Evolutionary conservation across 2,329 filamentous ascomycete genomes (phyloP), one percentile per base, ranked within the genome.

Genomic region (Emericellopsis cladophorae): DNA sequence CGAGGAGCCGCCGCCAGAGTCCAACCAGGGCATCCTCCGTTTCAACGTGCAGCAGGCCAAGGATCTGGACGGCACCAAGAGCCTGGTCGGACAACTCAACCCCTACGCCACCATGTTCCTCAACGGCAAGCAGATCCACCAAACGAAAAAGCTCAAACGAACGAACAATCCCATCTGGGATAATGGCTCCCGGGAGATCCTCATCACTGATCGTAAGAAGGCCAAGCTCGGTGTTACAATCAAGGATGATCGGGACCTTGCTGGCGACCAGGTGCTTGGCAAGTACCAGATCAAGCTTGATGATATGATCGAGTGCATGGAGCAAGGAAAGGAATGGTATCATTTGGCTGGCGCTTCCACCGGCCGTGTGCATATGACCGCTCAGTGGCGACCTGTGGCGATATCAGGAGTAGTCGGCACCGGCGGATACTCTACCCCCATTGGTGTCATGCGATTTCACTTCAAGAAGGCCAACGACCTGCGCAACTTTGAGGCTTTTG

Each of bases 91-190:
- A 24, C 74, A 81, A 46, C 79, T 98, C 37, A 96, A 88, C 60
- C 92, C 92, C 2, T 98, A 96, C 50, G 89, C 86, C 9, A 72
- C 80, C 26, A 72, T 98, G 39, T 72, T 95, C 36, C 76, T 98
- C 50, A 98, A 98, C 53, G 84, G 87, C 47, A 94, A 92, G 62
- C 83, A 93, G 56, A 74, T 96, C 5, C 88, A 95, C 52, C 73
- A 79, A 42, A 94, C 89, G 40, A 86, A 88, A 64, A 93, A 89
- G 61, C 74, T 95, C 52, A 98, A 96, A 73, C 82, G 90, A 45
- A 96, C 88, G 45, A 98, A 98, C 65, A 92, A 95, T 52, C 92
- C 92, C 7, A 89, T 98, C 52, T 98, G 89, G 81, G 82, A 90
- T 41, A 83, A 96, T 55, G 85, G 85, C 7, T 84, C 80, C 50